A percentile compares a stretch with the other conserved stretches of the same genome.
phyloP scores from a whole-genome alignment of 306 rosid species.

The Citrullus mucosospermus region DNA sequence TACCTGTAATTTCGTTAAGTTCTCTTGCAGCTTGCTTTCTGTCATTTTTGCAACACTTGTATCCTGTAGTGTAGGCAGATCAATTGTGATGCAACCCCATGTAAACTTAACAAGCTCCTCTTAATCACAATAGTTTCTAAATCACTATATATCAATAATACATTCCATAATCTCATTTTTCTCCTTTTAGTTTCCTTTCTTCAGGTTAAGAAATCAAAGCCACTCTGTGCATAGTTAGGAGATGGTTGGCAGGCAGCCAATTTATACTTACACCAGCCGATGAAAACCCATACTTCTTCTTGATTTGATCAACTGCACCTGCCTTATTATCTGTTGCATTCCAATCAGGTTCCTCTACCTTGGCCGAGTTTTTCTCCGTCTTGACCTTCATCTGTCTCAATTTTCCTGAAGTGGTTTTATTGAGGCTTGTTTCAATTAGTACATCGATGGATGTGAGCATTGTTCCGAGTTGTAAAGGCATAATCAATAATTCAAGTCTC shows the following conservation, averaged over 20 bases:
- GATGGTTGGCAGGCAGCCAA: not conserved
- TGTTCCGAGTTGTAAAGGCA: not conserved
- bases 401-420: constrained; percentile 37
- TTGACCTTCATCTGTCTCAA: constrained; percentile 54
- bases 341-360: constrained; percentile 47
- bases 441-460: not conserved
- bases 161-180: not conserved
- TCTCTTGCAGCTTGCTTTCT: constrained; percentile 63
- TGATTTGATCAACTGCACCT: constrained; percentile 54
- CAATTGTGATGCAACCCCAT: not conserved
- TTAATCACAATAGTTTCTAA: not conserved
- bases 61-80: constrained; percentile 34
- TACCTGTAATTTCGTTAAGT: constrained; percentile 48
- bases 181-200: not conserved
- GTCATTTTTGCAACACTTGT: constrained; percentile 43
- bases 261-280: constrained; percentile 40
- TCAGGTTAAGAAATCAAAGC: not conserved
- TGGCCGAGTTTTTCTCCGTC: constrained; percentile 35
- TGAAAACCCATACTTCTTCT: constrained; percentile 67
- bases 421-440: not conserved
- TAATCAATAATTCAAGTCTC: not conserved
- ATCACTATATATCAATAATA: not conserved
- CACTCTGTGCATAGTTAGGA: not conserved
- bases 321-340: constrained; percentile 36
- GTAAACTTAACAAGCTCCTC: not conserved